phyloP scores from a whole-genome alignment of 1,284 basidiomycete genomes.

The Vanrija humicola region DNA sequence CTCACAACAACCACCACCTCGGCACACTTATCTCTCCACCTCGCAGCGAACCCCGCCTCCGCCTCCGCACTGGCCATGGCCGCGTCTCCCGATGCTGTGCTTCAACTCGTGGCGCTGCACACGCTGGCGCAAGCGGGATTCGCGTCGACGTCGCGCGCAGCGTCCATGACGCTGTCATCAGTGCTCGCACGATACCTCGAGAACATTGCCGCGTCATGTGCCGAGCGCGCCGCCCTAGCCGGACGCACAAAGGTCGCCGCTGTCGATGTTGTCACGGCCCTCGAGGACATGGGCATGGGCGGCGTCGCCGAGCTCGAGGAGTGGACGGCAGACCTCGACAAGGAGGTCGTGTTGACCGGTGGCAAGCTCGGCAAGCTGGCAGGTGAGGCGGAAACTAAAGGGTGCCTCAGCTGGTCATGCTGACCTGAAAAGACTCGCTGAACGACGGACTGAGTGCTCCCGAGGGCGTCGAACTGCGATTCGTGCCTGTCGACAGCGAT shows the following conservation, averaged over 20 bases:
- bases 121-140: conserved; percentile 39
- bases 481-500: conserved; percentile 20
- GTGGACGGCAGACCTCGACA: conserved; percentile 29
- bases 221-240: conserved; percentile 35
- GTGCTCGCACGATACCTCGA: conserved; percentile 34
- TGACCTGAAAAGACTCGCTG: conserved; percentile 22
- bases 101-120: conserved; percentile 42
- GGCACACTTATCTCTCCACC: not conserved
- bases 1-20: not conserved
- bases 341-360: conserved; percentile 23
- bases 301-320: conserved; percentile 36
- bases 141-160: conserved; percentile 42
- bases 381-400: conserved; percentile 16
- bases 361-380: conserved; percentile 26
- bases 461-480: conserved; percentile 23
- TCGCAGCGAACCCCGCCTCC: not conserved
- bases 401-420: not conserved
- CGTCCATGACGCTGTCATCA: conserved; percentile 36
- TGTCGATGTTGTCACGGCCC: conserved; percentile 35
- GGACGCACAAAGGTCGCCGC: conserved; percentile 40
- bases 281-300: conserved; percentile 37
- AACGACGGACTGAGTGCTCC: conserved; percentile 24
- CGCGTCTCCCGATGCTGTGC: conserved; percentile 38
- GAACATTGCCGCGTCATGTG: conserved; percentile 33
- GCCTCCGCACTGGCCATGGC: conserved; percentile 14